phyloP scores from a whole-genome alignment of 768 basidiomycete genomes.

The Imleria badia region DNA sequence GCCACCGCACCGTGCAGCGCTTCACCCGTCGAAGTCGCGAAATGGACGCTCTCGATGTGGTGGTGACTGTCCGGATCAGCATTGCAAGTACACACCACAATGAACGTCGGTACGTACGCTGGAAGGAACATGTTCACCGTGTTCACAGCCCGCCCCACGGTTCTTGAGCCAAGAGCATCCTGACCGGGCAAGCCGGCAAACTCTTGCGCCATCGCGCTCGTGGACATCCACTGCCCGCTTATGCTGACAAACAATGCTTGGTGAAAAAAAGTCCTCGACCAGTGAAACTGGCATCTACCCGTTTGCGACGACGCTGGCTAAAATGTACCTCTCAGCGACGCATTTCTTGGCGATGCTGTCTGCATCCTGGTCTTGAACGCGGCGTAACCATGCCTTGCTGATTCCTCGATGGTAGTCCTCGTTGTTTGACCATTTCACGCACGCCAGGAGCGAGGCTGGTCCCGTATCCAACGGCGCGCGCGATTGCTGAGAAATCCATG shows the following conservation, averaged over 20 bases:
- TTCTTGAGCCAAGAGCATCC: slow-evolving; percentile 9
- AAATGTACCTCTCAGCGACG: slow-evolving; percentile 61
- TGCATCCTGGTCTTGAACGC: slow-evolving; percentile 42
- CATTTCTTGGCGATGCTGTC: slow-evolving; percentile 40
- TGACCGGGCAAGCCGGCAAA: slow-evolving; percentile 49
- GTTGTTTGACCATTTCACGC: slow-evolving; percentile 64
- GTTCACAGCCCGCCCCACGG: slow-evolving; percentile 36
- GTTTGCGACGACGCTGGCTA: slow-evolving; percentile 73
- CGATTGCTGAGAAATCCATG: slow-evolving; percentile 44
- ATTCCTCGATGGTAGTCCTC: slow-evolving; percentile 72
- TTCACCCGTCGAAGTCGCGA: slow-evolving; percentile 42
- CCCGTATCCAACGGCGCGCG: not conserved
- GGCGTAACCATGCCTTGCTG: slow-evolving; percentile 62
- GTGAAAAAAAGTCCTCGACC: slow-evolving; percentile 1
- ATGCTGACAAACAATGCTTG: slow-evolving; percentile 42
- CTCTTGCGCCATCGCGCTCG: slow-evolving; percentile 70
- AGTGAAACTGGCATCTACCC: slow-evolving; percentile 41
- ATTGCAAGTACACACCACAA: not conserved
- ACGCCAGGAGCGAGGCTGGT: slow-evolving; percentile 15
- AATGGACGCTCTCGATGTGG: slow-evolving; percentile 74
- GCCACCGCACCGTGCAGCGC: slow-evolving; percentile 64
- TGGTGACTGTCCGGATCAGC: slow-evolving; percentile 52
- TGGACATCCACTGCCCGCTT: slow-evolving; percentile 68
- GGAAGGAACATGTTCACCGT: slow-evolving; percentile 63
- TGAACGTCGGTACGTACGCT: slow-evolving; percentile 45